phyloP scores from a whole-genome alignment of 108 stramenopile species.

The Pelagomonas calceolata region DNA sequence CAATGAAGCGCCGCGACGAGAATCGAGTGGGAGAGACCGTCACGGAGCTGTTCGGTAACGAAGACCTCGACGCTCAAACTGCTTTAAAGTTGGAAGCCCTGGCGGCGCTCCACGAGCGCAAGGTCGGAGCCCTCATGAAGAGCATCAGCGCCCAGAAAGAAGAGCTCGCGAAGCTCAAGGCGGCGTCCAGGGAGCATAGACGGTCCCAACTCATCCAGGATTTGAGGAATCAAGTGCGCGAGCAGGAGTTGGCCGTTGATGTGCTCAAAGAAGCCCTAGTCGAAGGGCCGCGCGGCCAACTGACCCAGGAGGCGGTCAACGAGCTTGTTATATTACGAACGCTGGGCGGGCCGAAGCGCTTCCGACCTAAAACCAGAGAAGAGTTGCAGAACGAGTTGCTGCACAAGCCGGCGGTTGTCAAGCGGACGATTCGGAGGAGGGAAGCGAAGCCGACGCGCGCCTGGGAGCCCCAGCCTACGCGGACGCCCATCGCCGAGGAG shows the following conservation, averaged over 20 bases:
- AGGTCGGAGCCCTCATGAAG: conserved; percentile 33
- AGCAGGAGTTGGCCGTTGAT: conserved; percentile 33
- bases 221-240: conserved; percentile 22
- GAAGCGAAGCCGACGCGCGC: background rate
- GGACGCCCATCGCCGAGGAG: too few species aligned
- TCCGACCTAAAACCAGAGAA: conserved; percentile 32
- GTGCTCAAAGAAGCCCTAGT: conserved; percentile 31
- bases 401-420: background rate
- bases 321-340: conserved; percentile 30
- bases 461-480: too few species aligned
- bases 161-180: conserved; percentile 15
- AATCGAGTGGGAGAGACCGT: too few species aligned
- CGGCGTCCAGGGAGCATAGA: conserved; percentile 32
- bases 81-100: conserved; percentile 7
- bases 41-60: too few species aligned
- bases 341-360: conserved; percentile 27
- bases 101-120: conserved; percentile 17
- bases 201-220: conserved; percentile 27
- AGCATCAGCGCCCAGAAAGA: conserved; percentile 17
- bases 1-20: too few species aligned
- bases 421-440: too few species aligned
- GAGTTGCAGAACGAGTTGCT: conserved; percentile 36
- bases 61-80: too few species aligned
- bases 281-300: background rate
- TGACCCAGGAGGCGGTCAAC: conserved; percentile 23